Percentiles rank a stretch among this genome's conserved stretches.
Evolutionary conservation across 164 flowering plant genomes (phyloP).

Genomic region (Saururus chinensis): DNA sequence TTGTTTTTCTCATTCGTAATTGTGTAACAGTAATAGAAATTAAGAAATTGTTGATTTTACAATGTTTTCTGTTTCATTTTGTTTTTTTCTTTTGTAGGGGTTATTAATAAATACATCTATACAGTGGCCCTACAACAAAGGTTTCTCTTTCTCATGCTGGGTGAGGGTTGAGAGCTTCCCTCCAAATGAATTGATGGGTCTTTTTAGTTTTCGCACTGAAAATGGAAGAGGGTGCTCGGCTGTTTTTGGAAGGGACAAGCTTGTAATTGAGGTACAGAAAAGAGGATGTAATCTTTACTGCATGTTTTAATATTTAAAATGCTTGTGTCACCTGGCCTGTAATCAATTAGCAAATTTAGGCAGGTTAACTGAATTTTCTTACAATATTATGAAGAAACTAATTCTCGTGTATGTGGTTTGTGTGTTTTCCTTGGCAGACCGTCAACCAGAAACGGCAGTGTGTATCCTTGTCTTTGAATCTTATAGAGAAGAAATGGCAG

Average conservation of each 20-base stretch:
- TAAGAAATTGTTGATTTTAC: neutral
- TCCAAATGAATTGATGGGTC: constrained; percentile 64
- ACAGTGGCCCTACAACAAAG: constrained; percentile 88
- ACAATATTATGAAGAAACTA: too few species aligned
- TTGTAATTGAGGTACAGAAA: constrained; percentile 61
- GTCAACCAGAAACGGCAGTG: constrained; percentile 68
- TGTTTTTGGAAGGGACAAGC: constrained; percentile 53
- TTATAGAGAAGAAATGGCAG: constrained; percentile 79
- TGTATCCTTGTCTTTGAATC: constrained; percentile 40
- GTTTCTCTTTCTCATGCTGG: constrained; percentile 98
- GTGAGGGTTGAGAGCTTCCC: constrained; percentile 84
- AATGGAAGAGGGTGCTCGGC: constrained; percentile 88
- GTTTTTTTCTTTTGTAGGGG: constrained; percentile 44
- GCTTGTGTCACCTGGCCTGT: too few species aligned
- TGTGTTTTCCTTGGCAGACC: constrained; percentile 36
- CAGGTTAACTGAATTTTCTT: neutral
- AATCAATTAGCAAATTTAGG: too few species aligned
- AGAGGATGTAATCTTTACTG: neutral
- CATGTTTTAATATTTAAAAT: neutral
- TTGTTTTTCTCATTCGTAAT: neutral
- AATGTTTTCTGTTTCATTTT: constrained; percentile 1
- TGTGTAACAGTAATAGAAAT: too few species aligned
- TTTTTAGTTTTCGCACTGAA: constrained; percentile 82
- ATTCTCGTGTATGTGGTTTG: too few species aligned
- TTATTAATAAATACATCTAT: constrained; percentile 66